Conservation (phyloP, 2,329 filamentous ascomycete species). For the Lojkania enalia region DNA sequence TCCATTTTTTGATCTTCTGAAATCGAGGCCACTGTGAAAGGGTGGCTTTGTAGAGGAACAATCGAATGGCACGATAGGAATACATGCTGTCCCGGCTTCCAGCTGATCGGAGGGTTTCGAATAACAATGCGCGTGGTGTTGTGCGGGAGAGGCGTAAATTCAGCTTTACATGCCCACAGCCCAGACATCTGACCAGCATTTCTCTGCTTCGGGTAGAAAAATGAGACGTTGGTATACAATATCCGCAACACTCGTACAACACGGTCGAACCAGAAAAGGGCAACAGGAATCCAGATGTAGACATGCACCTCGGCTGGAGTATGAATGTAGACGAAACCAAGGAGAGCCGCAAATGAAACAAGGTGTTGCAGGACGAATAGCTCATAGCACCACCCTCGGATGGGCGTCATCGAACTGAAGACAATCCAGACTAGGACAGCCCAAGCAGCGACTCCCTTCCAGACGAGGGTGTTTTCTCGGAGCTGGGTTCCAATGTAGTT, state of each 20-base stretch:
- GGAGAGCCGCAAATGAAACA: slow-evolving; percentile 61
- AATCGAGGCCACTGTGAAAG: slow-evolving; percentile 65
- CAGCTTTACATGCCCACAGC: slow-evolving; percentile 43
- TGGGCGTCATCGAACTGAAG: slow-evolving; percentile 63
- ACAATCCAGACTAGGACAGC: slow-evolving; percentile 67
- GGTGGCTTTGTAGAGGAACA: slow-evolving; percentile 63
- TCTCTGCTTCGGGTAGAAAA: slow-evolving; percentile 45
- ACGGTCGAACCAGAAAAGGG: slow-evolving; percentile 65
- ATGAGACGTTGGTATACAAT: slow-evolving; percentile 45
- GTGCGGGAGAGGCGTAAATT: slow-evolving; percentile 54
- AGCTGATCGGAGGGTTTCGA: slow-evolving; percentile 57
- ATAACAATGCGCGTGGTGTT: slow-evolving; percentile 62
- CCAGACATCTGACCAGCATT: slow-evolving; percentile 30
- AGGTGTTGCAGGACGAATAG: slow-evolving; percentile 71
- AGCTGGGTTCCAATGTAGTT: slow-evolving; percentile 64
- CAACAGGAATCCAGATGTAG: slow-evolving; percentile 69
- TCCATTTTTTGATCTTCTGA: slow-evolving; percentile 59
- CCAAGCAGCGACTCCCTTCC: slow-evolving; percentile 70
- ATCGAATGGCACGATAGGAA: slow-evolving; percentile 63
- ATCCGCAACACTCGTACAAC: slow-evolving; percentile 50
- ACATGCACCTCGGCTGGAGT: slow-evolving; percentile 62
- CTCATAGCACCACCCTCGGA: slow-evolving; percentile 70
- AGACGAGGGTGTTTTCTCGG: slow-evolving; percentile 64
- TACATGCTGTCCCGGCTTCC: slow-evolving; percentile 66
- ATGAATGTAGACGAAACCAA: slow-evolving; percentile 67